Evolutionary conservation across 2,329 filamentous ascomycete genomes (phyloP).

Genomic region (Hansfordia pulvinata): DNA sequence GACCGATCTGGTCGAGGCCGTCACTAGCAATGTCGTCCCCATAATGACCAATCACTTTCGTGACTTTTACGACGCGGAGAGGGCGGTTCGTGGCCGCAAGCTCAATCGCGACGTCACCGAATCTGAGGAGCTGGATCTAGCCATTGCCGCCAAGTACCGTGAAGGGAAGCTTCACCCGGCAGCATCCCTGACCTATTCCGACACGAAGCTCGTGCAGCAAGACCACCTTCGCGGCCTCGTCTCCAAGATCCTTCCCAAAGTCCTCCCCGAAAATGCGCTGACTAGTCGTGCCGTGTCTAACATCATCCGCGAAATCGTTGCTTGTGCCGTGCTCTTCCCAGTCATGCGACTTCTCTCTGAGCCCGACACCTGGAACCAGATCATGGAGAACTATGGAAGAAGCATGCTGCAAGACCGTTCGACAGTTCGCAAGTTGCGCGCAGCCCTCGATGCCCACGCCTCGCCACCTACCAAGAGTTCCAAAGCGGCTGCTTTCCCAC

Average conservation of each 20-base stretch:
- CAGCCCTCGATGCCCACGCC: constrained; percentile 86
- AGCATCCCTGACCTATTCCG: constrained; percentile 68
- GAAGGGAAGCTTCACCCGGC: constrained; percentile 83
- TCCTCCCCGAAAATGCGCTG: constrained; percentile 62
- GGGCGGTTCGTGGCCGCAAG: constrained; percentile 72
- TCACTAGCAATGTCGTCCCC: constrained; percentile 73
- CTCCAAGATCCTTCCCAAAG: constrained; percentile 54
- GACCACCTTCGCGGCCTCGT: constrained; percentile 73
- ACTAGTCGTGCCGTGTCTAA: constrained; percentile 70
- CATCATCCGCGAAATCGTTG: constrained; percentile 78
- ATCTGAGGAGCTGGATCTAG: constrained; percentile 87
- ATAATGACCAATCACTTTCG: constrained; percentile 79
- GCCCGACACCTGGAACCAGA: constrained; percentile 93
- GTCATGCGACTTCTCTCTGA: constrained; percentile 71
- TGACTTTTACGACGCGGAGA: constrained; percentile 84
- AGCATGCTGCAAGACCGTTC: constrained; percentile 89
- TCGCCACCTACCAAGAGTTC: constrained; percentile 58
- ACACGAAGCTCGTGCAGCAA: constrained; percentile 75
- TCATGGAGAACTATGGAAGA: constrained; percentile 80
- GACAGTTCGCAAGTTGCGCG: constrained; percentile 81
- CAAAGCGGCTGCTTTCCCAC: constrained; percentile 59
- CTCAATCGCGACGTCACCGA: constrained; percentile 85
- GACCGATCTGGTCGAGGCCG: constrained; percentile 72
- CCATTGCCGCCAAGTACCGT: constrained; percentile 87
- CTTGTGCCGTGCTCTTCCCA: constrained; percentile 80